Base-by-base conservation (phyloP, 352 stramenopile species). In the Peronosclerospora sorghi region DNA sequence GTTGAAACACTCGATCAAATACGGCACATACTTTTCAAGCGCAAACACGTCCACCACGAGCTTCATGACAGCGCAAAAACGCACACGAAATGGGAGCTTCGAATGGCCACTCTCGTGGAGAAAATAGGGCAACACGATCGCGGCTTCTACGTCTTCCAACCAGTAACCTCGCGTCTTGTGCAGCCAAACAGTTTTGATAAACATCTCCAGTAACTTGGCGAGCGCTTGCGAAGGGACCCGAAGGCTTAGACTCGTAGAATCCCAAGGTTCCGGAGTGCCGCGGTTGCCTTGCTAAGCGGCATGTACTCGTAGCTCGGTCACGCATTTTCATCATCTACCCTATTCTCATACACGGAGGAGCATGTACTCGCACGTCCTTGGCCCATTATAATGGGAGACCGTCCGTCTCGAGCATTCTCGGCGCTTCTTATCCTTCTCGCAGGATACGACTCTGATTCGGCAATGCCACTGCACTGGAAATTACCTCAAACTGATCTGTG, bases 31-130 rank as follows among this genome's bases (percentile, higher is more conserved):
- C 41, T 81, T 89, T 14, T 86, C 79, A n/a, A 63, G 56, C 35
- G 30, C 81, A 59, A 87, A 91, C n/a, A 90, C 68, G 12, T 90
- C 68, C 0, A 72, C 59, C 21, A 93, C 56, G 2, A 91, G 59
- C 20, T 73, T 78, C 73, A 94, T 81, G n/a, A 90, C 74, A 41
- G 90, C 75, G 13, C 81, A 79, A 51, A 88, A 89, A 19, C 77
- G 71, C 13, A 89, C 48, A 10, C 78, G 71, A 50, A 94, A 94
- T 23, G 79, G 73, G 17, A 72, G 68, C 53, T 94, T 92, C 2
- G 76, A 76, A 32, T 92, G 79, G n/a, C n/a, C n/a, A n/a, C n/a
- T n/a, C n/a, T n/a, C n/a, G n/a, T n/a, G n/a, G n/a, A n/a, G n/a
- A n/a, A 2, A 79, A 41, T 82, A 91, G 9, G 81, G 81, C 5